Percentiles rank a stretch among this genome's conserved stretches.
These are phyloP conservation scores for Fusarium sp. DNA, from an alignment of 2,329 filamentous ascomycete genomes.

Conservation along the genomic window DNA sequence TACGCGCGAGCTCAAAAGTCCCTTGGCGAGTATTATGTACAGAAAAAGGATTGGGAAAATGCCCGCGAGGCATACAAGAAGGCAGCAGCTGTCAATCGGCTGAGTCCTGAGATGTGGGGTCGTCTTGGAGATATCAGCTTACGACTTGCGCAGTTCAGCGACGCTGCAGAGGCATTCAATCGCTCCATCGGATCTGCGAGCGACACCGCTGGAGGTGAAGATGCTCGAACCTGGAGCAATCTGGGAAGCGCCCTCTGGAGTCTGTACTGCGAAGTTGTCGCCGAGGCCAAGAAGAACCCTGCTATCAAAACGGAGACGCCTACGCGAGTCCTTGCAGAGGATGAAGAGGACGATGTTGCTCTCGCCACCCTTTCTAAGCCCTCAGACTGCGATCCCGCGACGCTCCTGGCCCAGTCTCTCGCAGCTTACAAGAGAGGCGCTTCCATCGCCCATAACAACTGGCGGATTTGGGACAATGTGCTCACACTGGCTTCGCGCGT, in stretches of 20 bases:
- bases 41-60: constrained; percentile 72
- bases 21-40: constrained; percentile 82
- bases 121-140: constrained; percentile 90
- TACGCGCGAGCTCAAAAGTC: constrained; percentile 91
- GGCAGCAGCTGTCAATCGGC: constrained; percentile 81
- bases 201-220: constrained; percentile 79
- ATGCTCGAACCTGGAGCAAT: constrained; percentile 96
- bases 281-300: constrained; percentile 53
- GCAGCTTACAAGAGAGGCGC: constrained; percentile 90
- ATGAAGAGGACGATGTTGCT: constrained; percentile 51
- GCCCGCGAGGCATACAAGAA: constrained; percentile 83
- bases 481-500: constrained; percentile 87
- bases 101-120: constrained; percentile 89
- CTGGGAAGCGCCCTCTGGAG: constrained; percentile 86
- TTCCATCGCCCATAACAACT: constrained; percentile 84
- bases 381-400: constrained; percentile 64
- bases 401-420: constrained; percentile 79
- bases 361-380: constrained; percentile 35
- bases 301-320: constrained; percentile 41
- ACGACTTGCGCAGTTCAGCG: constrained; percentile 79
- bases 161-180: constrained; percentile 86
- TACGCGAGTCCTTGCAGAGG: constrained; percentile 35
- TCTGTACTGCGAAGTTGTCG: constrained; percentile 69
- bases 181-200: constrained; percentile 77
- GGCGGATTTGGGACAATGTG: constrained; percentile 97